Conservation (phyloP, 2,329 filamentous ascomycete genomes). For the Plenodomus lindquistii region DNA sequence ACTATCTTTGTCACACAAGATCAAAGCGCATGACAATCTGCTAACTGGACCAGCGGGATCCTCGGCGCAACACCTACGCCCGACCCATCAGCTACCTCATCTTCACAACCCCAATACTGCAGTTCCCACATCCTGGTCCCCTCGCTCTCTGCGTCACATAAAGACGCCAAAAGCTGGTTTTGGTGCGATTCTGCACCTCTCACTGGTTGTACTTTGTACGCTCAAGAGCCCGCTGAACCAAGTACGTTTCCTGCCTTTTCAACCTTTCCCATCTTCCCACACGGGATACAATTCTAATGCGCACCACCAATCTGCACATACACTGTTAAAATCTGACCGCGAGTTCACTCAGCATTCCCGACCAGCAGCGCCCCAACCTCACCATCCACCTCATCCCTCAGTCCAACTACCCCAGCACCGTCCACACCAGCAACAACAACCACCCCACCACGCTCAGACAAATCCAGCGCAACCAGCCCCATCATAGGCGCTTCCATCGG, state of each 20-base stretch:
- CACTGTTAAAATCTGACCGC: no score
- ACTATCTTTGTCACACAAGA: no score
- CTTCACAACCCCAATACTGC: slow-evolving; percentile 7
- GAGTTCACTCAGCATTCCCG: not conserved
- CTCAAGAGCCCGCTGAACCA: slow-evolving; percentile 6
- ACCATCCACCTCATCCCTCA: not conserved
- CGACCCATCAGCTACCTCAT: slow-evolving; percentile 1
- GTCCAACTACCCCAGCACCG: not conserved
- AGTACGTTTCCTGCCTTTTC: slow-evolving; percentile 2
- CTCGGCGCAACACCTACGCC: not conserved
- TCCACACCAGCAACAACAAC: not conserved
- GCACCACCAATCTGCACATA: no score
- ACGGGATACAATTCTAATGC: no score
- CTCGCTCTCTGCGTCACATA: slow-evolving; percentile 1
- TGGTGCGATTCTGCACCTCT: slow-evolving; percentile 11
- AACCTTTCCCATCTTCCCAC: no score
- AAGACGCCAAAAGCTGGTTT: slow-evolving; percentile 2
- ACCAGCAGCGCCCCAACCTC: no score
- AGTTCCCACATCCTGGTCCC: slow-evolving; percentile 10
- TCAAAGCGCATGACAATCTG: no score
- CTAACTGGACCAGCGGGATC: not conserved
- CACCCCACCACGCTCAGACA: not conserved
- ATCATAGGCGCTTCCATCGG: not conserved
- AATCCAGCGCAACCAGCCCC: not conserved
- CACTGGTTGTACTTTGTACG: slow-evolving; percentile 10